Evolutionary conservation across 352 stramenopile genomes (phyloP).

Genomic region (Globisporangium nodosum): DNA sequence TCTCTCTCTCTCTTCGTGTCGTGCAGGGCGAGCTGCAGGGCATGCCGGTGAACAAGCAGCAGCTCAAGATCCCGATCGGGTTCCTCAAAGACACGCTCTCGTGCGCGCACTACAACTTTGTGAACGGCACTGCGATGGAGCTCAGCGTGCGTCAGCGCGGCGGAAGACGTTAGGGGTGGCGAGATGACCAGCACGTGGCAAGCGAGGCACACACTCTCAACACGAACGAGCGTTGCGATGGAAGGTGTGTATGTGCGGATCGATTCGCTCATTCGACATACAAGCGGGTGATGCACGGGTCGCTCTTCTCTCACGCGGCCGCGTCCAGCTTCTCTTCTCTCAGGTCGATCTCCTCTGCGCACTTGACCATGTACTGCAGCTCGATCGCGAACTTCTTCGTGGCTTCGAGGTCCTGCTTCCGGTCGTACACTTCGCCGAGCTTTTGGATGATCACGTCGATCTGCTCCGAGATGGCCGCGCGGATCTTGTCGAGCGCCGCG

Average conservation of each 20-base stretch:
- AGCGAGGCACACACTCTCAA: background rate
- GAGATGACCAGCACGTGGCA: background rate
- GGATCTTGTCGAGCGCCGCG: constrained; percentile 49
- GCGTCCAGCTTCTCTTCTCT: constrained; percentile 72
- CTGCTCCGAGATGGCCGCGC: constrained; percentile 50
- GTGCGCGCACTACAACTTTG: constrained; percentile 85
- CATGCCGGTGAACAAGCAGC: constrained; percentile 96
- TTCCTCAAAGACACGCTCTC: constrained; percentile 91
- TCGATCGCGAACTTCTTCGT: constrained; percentile 69
- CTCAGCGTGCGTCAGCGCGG: constrained; percentile 78
- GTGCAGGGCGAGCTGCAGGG: constrained; percentile 65
- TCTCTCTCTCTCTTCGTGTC: background rate
- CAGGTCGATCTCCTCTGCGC: constrained; percentile 70
- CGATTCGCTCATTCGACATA: too few species aligned
- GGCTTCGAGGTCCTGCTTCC: constrained; percentile 64
- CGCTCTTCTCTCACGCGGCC: background rate
- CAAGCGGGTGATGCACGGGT: background rate
- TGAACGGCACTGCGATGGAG: constrained; percentile 63
- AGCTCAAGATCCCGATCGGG: constrained; percentile 88
- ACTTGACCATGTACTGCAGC: constrained; percentile 87
- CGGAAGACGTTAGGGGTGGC: constrained; percentile 40
- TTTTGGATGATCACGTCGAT: constrained; percentile 73
- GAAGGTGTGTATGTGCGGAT: background rate
- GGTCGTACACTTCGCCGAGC: constrained; percentile 71
- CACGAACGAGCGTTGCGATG: background rate